A percentile compares a stretch with the other conserved stretches of the same genome.
These are phyloP conservation scores for Sphaerobolus stellatus DNA, from an alignment of 1,284 basidiomycete species.

Conservation along the genomic window DNA sequence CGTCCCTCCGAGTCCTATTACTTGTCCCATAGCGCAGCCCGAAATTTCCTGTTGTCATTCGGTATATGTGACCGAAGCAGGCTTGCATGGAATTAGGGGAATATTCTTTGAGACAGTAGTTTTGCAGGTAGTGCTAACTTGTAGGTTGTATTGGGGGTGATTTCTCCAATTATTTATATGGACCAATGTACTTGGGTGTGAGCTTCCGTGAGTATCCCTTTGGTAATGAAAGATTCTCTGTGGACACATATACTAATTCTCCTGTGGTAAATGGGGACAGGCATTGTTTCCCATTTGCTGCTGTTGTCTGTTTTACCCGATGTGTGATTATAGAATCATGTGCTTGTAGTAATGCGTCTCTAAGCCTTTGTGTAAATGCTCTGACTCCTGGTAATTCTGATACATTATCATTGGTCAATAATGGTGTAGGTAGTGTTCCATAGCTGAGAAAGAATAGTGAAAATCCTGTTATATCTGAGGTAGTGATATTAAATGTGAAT, in stretches of 20 bases:
- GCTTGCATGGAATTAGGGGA: conserved; percentile 19
- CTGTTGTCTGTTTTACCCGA: conserved; percentile 25
- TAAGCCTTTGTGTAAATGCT: conserved; percentile 26
- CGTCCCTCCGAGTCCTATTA: conserved; percentile 16
- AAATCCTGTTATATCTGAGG: conserved; percentile 25
- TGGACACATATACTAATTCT: conserved; percentile 34
- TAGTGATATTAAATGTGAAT: conserved; percentile 33
- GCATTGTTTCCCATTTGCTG: conserved; percentile 29
- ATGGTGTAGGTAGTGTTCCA: conserved; percentile 25
- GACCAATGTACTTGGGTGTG: conserved; percentile 29
- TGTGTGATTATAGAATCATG: conserved; percentile 34
- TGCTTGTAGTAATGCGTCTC: conserved; percentile 27
- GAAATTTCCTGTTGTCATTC: conserved; percentile 17
- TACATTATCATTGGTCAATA: conserved; percentile 28
- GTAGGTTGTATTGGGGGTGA: not conserved
- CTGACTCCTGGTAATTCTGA: conserved; percentile 26
- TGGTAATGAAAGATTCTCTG: conserved; percentile 27
- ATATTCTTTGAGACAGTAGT: conserved; percentile 16
- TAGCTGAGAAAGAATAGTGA: conserved; percentile 33
- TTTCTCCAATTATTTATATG: conserved; percentile 18
- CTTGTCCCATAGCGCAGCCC: conserved; percentile 17
- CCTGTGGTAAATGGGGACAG: conserved; percentile 21
- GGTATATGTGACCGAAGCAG: conserved; percentile 18
- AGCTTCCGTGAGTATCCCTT: conserved; percentile 25
- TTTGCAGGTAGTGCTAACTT: conserved; percentile 14